A percentile compares a stretch with the other conserved stretches of the same genome.
These are phyloP conservation scores for Prunella vulgaris DNA, from an alignment of 257 asterid species.

Conservation along the genomic window DNA sequence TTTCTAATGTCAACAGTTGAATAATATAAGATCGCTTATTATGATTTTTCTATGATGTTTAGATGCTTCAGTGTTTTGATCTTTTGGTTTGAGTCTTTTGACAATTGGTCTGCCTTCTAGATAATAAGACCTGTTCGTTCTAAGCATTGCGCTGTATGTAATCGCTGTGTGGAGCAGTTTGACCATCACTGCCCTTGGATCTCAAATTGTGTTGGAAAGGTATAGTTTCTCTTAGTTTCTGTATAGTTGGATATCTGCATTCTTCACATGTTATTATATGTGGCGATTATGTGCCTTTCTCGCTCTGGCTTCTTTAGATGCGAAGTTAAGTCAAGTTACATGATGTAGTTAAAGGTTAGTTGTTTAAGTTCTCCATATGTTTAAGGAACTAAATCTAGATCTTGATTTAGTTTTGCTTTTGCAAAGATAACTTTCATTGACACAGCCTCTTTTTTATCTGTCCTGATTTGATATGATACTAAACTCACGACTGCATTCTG, in stretches of 20 bases:
- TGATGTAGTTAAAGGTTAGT: neutral
- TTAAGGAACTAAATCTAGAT: too few species aligned
- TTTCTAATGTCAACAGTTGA: constrained; percentile 10
- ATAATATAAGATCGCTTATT: constrained; percentile 17
- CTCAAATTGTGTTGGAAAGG: constrained; percentile 99
- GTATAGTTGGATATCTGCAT: neutral
- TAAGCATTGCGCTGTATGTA: constrained; percentile 90
- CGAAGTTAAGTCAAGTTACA: constrained; percentile 5
- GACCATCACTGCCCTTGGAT: constrained; percentile 99
- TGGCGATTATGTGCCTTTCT: constrained; percentile 7
- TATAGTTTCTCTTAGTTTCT: constrained; percentile 19
- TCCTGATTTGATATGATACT: constrained; percentile 5
- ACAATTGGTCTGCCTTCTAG: constrained; percentile 36
- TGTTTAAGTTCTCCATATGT: neutral
- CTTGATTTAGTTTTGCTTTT: neutral
- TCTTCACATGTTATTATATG: constrained; percentile 10
- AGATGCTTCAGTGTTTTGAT: constrained; percentile 9
- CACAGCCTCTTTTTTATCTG: too few species aligned
- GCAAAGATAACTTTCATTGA: neutral
- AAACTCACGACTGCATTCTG: neutral
- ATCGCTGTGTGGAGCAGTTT: constrained; percentile 94
- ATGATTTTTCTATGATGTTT: constrained; percentile 19
- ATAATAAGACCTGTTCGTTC: constrained; percentile 94
- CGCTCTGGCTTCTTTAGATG: constrained; percentile 10
- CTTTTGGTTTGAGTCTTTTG: constrained; percentile 7